phyloP scores from a whole-genome alignment of 768 basidiomycete species.

The Agrocybe chaxingu region DNA sequence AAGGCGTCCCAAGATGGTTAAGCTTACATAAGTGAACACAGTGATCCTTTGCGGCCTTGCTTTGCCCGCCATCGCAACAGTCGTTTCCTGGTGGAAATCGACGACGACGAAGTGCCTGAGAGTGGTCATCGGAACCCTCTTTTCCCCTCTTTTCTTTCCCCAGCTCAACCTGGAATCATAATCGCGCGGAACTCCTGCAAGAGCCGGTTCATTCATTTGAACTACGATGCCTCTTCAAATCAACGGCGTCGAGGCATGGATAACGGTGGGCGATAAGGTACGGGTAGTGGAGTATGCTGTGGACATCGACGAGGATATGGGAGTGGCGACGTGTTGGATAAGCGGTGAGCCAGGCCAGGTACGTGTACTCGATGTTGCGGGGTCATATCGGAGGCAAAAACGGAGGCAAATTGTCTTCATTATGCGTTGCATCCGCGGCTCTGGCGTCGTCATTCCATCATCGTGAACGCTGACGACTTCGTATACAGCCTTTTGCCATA shows the following conservation, averaged over 20 bases:
- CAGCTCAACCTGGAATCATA: too few species aligned
- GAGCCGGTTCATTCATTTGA: not conserved
- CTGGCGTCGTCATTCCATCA: slow-evolving; percentile 4
- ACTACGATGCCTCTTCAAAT: slow-evolving; percentile 23
- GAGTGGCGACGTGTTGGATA: slow-evolving; percentile 27
- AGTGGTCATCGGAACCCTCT: too few species aligned
- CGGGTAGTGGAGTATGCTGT: slow-evolving; percentile 22
- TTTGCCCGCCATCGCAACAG: too few species aligned
- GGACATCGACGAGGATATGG: slow-evolving; percentile 20
- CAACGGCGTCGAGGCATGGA: slow-evolving; percentile 28
- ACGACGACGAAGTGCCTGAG: too few species aligned
- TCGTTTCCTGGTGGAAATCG: too few species aligned
- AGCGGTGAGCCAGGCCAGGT: slow-evolving; percentile 26
- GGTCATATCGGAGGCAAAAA: not conserved
- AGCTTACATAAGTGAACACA: too few species aligned
- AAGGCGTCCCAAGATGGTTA: too few species aligned
- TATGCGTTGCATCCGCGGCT: not conserved
- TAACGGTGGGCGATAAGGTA: slow-evolving; percentile 25
- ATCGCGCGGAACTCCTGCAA: not conserved
- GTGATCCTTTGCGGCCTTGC: too few species aligned
- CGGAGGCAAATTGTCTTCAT: not conserved
- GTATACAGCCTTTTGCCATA: slow-evolving; percentile 23
- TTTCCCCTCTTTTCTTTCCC: too few species aligned
- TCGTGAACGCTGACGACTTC: slow-evolving; percentile 5
- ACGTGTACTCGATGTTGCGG: slow-evolving; percentile 7